phyloP scores from a whole-genome alignment of 805 yeast species.

The Kregervanrija fluxuum region DNA sequence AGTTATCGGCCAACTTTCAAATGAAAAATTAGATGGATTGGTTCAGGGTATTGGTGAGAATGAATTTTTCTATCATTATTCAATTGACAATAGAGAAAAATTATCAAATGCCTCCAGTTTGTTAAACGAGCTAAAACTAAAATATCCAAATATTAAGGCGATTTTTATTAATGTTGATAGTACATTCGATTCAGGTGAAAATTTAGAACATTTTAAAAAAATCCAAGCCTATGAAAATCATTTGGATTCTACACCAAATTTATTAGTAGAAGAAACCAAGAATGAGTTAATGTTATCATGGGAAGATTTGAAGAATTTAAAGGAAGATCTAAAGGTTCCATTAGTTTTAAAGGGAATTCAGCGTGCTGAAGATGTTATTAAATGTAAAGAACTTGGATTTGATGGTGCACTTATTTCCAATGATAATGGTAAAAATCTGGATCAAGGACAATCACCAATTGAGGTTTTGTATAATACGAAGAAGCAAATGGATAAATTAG shows the following conservation, averaged over 20 bases:
- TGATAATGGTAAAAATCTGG: slow-evolving; percentile 72
- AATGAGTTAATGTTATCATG: slow-evolving; percentile 33
- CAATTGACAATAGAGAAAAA: slow-evolving; percentile 56
- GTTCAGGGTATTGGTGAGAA: slow-evolving; percentile 57
- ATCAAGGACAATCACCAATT: slow-evolving; percentile 52
- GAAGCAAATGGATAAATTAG: slow-evolving; percentile 39
- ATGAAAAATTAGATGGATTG: slow-evolving; percentile 74
- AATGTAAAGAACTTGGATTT: slow-evolving; percentile 51
- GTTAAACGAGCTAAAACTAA: slow-evolving; percentile 26
- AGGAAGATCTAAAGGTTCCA: slow-evolving; percentile 38
- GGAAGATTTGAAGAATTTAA: slow-evolving; percentile 52
- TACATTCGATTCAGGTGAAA: slow-evolving; percentile 56
- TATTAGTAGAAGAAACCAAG: slow-evolving; percentile 2
- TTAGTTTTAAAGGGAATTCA: slow-evolving; percentile 59
- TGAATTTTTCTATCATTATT: slow-evolving; percentile 75
- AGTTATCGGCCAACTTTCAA: slow-evolving; percentile 82
- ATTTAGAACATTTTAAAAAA: slow-evolving; percentile 85
- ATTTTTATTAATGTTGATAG: slow-evolving; percentile 83
- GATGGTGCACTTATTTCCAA: slow-evolving; percentile 63
- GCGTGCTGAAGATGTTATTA: slow-evolving; percentile 55
- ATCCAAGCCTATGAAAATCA: slow-evolving; percentile 48
- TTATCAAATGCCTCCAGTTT: slow-evolving; percentile 38
- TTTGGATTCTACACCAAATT: slow-evolving; percentile 6
- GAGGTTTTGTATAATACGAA: slow-evolving; percentile 53
- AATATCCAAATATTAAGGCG: slow-evolving; percentile 54